Evolutionary conservation across 2,329 filamentous ascomycete genomes (phyloP).

Genomic region (Emmonsia crescens): DNA sequence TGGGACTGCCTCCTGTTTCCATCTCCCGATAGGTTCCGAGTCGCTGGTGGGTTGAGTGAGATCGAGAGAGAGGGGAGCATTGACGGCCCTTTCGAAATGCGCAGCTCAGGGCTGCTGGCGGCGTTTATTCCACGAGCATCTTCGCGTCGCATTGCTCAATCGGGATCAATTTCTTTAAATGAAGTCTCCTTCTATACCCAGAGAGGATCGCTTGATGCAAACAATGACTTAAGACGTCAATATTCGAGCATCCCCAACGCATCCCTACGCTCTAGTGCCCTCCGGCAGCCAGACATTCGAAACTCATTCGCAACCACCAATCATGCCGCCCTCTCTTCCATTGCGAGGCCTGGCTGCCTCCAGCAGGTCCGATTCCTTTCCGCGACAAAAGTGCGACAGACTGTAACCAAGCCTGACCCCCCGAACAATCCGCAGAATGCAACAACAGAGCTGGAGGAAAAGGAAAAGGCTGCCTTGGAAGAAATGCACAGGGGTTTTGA

Average conservation of each 20-base stretch:
- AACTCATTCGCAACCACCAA: slow-evolving; percentile 12
- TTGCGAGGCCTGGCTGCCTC: slow-evolving; percentile 6
- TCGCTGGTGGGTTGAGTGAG: neutral
- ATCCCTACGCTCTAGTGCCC: slow-evolving; percentile 5
- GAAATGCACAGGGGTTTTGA: slow-evolving; percentile 52
- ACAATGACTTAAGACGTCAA: slow-evolving; percentile 13
- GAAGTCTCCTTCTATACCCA: neutral
- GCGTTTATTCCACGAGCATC: slow-evolving; percentile 24
- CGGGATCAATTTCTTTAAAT: slow-evolving; percentile 5
- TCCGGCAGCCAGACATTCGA: slow-evolving; percentile 6
- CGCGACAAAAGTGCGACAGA: slow-evolving; percentile 13
- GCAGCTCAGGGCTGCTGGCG: slow-evolving; percentile 31
- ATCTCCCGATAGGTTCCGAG: slow-evolving; percentile 1
- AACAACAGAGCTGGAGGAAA: slow-evolving; percentile 12
- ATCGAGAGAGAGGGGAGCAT: neutral
- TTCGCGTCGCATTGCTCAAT: slow-evolving; percentile 18
- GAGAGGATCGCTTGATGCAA: neutral
- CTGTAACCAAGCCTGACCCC: neutral
- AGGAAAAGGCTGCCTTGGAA: slow-evolving; percentile 28
- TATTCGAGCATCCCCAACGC: slow-evolving; percentile 18
- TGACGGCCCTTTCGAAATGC: slow-evolving; percentile 23
- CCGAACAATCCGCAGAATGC: neutral
- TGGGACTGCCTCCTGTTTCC: neutral
- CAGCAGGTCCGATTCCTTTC: slow-evolving; percentile 20
- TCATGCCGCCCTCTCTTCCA: slow-evolving; percentile 8